These are phyloP conservation scores for Hericium erinaceus DNA, from an alignment of 768 basidiomycete genomes.

Conservation along the genomic window DNA sequence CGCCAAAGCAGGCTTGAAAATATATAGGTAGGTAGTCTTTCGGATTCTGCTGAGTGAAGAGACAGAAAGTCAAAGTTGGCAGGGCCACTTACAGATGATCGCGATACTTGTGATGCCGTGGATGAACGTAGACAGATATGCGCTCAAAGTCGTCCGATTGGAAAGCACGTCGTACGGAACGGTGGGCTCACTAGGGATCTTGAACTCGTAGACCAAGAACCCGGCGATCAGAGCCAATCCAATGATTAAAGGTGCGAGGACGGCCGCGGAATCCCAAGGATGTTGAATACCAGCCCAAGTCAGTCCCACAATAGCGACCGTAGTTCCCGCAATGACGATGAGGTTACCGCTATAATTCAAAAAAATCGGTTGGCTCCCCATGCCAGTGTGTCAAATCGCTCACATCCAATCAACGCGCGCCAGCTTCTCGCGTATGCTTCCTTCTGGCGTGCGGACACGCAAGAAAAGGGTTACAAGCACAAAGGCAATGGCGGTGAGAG, in stretches of 20 bases:
- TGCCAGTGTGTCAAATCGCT: neutral
- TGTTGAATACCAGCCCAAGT: constrained; percentile 34
- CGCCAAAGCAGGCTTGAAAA: constrained; percentile 32
- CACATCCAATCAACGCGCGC: constrained; percentile 30
- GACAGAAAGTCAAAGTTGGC: neutral
- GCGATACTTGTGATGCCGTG: constrained; percentile 15
- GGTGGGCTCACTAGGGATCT: constrained; percentile 22
- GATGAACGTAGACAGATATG: constrained; percentile 10
- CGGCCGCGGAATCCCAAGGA: constrained; percentile 29
- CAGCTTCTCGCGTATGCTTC: constrained; percentile 21
- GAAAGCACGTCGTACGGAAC: constrained; percentile 18
- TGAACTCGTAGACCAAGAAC: constrained; percentile 29
- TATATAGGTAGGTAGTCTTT: constrained; percentile 32
- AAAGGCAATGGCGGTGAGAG: constrained; percentile 21
- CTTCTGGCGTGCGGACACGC: constrained; percentile 23
- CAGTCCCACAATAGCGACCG: constrained; percentile 20
- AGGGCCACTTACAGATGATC: constrained; percentile 10
- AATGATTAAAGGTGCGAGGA: constrained; percentile 31
- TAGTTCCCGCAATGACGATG: constrained; percentile 21
- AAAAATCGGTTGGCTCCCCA: neutral
- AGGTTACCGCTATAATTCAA: constrained; percentile 24
- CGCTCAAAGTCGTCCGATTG: constrained; percentile 23
- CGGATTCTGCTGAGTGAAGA: neutral
- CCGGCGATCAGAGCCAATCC: constrained; percentile 27
- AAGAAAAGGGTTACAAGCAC: constrained; percentile 21